Evolutionary conservation across 2,329 filamentous ascomycete genomes (phyloP).

Genomic region (Lecanicillium sp.): DNA sequence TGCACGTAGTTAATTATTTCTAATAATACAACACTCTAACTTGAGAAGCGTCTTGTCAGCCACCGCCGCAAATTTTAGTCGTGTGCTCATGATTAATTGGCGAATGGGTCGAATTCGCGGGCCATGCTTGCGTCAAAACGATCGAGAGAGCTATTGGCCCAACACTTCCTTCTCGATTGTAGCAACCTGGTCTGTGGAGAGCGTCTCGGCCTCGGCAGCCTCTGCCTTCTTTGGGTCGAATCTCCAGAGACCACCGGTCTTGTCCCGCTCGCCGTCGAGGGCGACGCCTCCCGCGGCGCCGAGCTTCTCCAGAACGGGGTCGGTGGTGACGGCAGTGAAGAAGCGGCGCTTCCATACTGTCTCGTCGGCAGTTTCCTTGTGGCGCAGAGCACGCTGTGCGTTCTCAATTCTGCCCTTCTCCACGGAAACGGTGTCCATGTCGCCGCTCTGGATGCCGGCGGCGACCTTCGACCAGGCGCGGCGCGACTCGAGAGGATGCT

Average conservation of each 20-base stretch:
- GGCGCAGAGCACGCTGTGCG: slow-evolving; percentile 68
- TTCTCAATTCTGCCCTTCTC: slow-evolving; percentile 91
- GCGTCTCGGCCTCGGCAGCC: slow-evolving; percentile 29
- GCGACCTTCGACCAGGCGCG: slow-evolving; percentile 86
- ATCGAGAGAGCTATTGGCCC: slow-evolving; percentile 34
- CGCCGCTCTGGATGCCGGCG: slow-evolving; percentile 68
- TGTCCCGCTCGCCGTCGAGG: slow-evolving; percentile 49
- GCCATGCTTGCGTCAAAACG: too few relatives aligned
- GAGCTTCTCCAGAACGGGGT: slow-evolving; percentile 39
- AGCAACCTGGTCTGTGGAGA: slow-evolving; percentile 34
- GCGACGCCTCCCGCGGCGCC: slow-evolving; percentile 42
- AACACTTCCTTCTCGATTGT: slow-evolving; percentile 41
- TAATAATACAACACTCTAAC: slow-evolving; percentile 6
- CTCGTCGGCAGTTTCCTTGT: slow-evolving; percentile 67
- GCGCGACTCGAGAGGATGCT: slow-evolving; percentile 82
- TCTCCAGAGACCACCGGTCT: slow-evolving; percentile 56
- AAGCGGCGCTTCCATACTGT: slow-evolving; percentile 77
- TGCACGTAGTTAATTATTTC: neutral
- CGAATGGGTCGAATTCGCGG: neutral
- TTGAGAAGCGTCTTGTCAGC: too few relatives aligned
- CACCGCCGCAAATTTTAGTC: too few relatives aligned
- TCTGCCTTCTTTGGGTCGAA: slow-evolving; percentile 45
- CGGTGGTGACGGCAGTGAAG: slow-evolving; percentile 53
- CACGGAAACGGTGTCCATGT: slow-evolving; percentile 71
- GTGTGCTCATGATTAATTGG: neutral